Evolutionary conservation across 2,329 filamentous ascomycete species (phyloP).

Genomic region (Ophiostoma ips): DNA sequence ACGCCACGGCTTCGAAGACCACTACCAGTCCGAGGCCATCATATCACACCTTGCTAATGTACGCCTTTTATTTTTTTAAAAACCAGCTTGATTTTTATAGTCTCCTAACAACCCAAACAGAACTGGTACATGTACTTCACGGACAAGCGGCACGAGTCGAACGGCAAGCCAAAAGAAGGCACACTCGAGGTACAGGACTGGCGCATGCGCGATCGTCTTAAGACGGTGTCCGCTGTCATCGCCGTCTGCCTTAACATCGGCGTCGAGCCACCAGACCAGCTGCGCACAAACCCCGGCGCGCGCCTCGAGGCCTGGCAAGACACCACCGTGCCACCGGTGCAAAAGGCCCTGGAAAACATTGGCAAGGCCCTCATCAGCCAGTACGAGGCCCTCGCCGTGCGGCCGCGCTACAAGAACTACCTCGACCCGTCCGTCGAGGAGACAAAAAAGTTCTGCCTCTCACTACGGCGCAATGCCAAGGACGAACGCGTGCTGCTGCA

Average conservation of each 20-base stretch:
- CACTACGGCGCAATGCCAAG: slow-evolving; percentile 79
- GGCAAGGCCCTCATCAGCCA: slow-evolving; percentile 92
- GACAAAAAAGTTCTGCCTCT: slow-evolving; percentile 90
- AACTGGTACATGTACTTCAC: slow-evolving; percentile 99
- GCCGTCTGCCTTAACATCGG: slow-evolving; percentile 94
- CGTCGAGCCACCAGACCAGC: slow-evolving; percentile 90
- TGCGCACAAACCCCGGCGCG: slow-evolving; percentile 86
- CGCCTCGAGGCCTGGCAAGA: slow-evolving; percentile 97
- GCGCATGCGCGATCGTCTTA: slow-evolving; percentile 92
- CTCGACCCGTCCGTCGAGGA: slow-evolving; percentile 94
- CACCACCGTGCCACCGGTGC: slow-evolving; percentile 63
- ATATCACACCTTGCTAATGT: slow-evolving; percentile 60
- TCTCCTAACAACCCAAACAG: too few species aligned
- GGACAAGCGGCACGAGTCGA: slow-evolving; percentile 92
- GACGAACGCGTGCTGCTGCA: slow-evolving; percentile 95
- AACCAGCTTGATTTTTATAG: too few species aligned
- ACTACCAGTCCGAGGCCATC: slow-evolving; percentile 83
- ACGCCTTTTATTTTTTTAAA: too few species aligned
- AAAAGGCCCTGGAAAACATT: slow-evolving; percentile 84
- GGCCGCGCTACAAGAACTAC: slow-evolving; percentile 96
- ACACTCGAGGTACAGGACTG: slow-evolving; percentile 68
- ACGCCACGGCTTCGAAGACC: slow-evolving; percentile 83
- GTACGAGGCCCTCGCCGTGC: slow-evolving; percentile 87
- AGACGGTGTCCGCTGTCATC: slow-evolving; percentile 89
- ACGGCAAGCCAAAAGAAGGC: slow-evolving; percentile 65